Evolutionary conservation across 2,329 filamentous ascomycete species (phyloP).

Genomic region (Aureobasidium subglaciale): DNA sequence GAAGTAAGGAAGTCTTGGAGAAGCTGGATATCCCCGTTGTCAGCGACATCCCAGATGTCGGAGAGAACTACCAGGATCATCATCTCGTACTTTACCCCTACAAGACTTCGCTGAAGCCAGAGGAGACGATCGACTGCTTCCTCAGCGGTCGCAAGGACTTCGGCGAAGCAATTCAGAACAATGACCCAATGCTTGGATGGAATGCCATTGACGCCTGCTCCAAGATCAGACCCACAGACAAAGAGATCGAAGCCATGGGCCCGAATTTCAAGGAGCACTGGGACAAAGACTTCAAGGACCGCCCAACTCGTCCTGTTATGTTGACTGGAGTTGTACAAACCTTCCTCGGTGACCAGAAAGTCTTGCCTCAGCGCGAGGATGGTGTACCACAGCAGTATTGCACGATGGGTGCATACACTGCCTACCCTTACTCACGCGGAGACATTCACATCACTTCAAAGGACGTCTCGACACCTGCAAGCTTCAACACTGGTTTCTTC

Average conservation of each 20-base stretch:
- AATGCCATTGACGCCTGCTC: conserved; percentile 49
- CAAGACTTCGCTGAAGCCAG: conserved; percentile 37
- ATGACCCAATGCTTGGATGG: conserved; percentile 49
- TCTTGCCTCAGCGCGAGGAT: conserved; percentile 26
- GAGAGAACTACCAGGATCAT: conserved; percentile 50
- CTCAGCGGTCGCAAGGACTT: conserved; percentile 43
- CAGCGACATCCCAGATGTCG: conserved; percentile 46
- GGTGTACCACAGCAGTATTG: conserved; percentile 43
- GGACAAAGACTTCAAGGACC: conserved; percentile 48
- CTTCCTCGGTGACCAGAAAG: conserved; percentile 25
- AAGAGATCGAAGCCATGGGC: conserved; percentile 47
- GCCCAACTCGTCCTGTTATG: conserved; percentile 43
- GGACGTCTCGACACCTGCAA: conserved; percentile 39
- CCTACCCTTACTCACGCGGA: conserved; percentile 56
- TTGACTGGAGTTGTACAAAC: conserved; percentile 35
- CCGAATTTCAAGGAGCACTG: conserved; percentile 47
- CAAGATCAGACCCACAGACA: conserved; percentile 50
- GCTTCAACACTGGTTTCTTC: conserved; percentile 55
- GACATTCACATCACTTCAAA: conserved; percentile 51
- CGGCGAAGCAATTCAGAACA: conserved; percentile 38
- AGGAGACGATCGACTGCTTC: conserved; percentile 50
- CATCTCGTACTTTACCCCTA: conserved; percentile 50
- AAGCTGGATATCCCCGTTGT: conserved; percentile 41
- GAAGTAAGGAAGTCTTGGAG: conserved; percentile 44
- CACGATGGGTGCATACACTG: conserved; percentile 46